Evolutionary conservation across 179 eudicot species (phyloP).

Genomic region (Amaranthus tricolor): DNA sequence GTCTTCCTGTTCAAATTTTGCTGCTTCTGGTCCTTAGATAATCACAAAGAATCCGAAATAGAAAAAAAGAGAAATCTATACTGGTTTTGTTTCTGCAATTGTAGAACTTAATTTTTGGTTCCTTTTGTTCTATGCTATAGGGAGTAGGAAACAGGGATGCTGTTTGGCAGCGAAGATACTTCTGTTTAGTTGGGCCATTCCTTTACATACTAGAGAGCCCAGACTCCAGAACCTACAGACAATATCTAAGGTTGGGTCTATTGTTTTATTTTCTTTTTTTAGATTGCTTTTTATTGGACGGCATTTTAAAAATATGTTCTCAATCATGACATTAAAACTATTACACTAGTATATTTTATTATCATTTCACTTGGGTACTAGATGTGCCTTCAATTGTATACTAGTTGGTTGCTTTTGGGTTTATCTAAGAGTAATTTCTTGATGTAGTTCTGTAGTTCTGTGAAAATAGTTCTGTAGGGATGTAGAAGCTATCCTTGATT

Average conservation of each 20-base stretch:
- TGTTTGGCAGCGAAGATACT: constrained; percentile 86
- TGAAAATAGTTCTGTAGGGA: neutral
- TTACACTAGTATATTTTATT: neutral
- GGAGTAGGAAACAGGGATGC: constrained; percentile 97
- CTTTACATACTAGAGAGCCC: constrained; percentile 82
- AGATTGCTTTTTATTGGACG: neutral
- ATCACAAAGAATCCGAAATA: neutral
- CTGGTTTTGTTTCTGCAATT: neutral
- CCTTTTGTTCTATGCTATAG: constrained; percentile 34
- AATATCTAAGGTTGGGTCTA: constrained; percentile 60
- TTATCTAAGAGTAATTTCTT: neutral
- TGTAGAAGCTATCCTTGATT: neutral
- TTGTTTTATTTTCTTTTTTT: constrained; percentile 4
- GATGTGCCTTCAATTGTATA: neutral
- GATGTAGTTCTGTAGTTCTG: neutral
- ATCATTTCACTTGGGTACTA: neutral
- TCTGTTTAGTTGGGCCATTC: constrained; percentile 83
- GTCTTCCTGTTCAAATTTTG: neutral
- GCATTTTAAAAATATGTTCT: neutral
- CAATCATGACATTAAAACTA: neutral
- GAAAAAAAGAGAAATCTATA: neutral
- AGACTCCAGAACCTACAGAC: constrained; percentile 78
- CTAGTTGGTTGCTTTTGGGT: neutral
- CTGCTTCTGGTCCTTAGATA: neutral
- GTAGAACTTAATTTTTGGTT: neutral